A percentile compares a stretch with the other conserved stretches of the same genome.
Conservation (phyloP, 352 stramenopile species). For the Blastocystis sp. region DNA sequence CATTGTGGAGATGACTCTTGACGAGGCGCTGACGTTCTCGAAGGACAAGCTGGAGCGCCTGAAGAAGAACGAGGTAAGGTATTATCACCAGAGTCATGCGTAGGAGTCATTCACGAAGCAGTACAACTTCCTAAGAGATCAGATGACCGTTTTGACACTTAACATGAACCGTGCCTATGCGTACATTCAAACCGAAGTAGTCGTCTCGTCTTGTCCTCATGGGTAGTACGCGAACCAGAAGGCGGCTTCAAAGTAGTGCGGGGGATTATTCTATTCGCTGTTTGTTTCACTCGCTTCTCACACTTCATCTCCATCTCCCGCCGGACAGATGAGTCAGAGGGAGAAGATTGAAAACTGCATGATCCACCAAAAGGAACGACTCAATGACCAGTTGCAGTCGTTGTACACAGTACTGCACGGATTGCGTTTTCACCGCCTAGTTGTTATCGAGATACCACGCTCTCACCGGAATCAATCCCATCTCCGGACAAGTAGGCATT, state of each 20-base stretch:
- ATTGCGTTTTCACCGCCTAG: neutral
- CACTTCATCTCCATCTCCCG: neutral
- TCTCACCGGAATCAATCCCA: constrained; percentile 46
- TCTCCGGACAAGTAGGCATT: constrained; percentile 23
- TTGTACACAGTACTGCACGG: neutral
- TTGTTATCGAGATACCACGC: constrained; percentile 10
- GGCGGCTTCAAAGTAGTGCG: neutral
- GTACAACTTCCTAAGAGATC: constrained; percentile 54
- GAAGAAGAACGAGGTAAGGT: constrained; percentile 27
- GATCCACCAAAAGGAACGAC: constrained; percentile 30
- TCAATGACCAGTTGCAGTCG: constrained; percentile 28
- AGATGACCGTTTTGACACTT: constrained; percentile 38
- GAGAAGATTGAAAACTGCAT: constrained; percentile 6
- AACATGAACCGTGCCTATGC: constrained; percentile 61
- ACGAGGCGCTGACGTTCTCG: constrained; percentile 50
- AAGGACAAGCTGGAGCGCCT: constrained; percentile 29
- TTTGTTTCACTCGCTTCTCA: neutral
- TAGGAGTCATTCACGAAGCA: constrained; percentile 53
- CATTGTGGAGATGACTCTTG: constrained; percentile 62
- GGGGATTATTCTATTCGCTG: neutral
- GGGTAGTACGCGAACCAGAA: neutral
- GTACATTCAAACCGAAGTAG: constrained; percentile 33
- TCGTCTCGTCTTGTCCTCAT: neutral
- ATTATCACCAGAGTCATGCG: neutral
- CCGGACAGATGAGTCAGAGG: neutral